Conservation (phyloP, 2,329 filamentous ascomycete genomes). For the Sphaerulina musiva region DNA sequence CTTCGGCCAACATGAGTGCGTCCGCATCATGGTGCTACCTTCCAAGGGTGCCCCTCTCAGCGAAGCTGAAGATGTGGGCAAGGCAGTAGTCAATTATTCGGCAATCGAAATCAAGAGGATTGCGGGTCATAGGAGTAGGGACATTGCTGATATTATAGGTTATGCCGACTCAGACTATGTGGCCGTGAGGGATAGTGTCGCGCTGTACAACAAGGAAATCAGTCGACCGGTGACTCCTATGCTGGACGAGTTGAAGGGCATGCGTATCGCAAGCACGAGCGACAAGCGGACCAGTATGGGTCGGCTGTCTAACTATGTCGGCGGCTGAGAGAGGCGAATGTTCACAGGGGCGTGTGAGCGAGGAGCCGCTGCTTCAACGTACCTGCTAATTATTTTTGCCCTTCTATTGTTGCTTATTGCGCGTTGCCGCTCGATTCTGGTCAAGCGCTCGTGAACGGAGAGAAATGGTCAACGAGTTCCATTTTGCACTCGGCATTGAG, state of each 20-base stretch:
- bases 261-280: constrained; percentile 5
- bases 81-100: constrained; percentile 90
- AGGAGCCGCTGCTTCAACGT: not conserved
- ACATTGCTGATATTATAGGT: constrained; percentile 73
- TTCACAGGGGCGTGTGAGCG: not conserved
- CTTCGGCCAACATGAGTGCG: constrained; percentile 89
- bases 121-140: constrained; percentile 72
- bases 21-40: constrained; percentile 72
- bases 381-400: not conserved
- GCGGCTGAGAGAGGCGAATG: constrained; percentile 15
- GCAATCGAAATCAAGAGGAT: constrained; percentile 75
- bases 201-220: constrained; percentile 51
- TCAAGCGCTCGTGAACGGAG: too few species aligned
- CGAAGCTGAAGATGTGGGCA: constrained; percentile 62
- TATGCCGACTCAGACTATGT: constrained; percentile 96
- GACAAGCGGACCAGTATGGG: constrained; percentile 26
- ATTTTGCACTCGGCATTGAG: too few species aligned
- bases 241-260: constrained; percentile 20
- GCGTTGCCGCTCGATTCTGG: too few species aligned
- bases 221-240: constrained; percentile 29
- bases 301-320: constrained; percentile 27
- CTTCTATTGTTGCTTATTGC: not conserved
- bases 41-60: constrained; percentile 43
- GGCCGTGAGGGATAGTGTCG: constrained; percentile 79
- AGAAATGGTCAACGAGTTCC: too few species aligned